These are phyloP conservation scores for Lentinula novae-zelandiae DNA, from an alignment of 1,284 basidiomycete species.

Conservation along the genomic window DNA sequence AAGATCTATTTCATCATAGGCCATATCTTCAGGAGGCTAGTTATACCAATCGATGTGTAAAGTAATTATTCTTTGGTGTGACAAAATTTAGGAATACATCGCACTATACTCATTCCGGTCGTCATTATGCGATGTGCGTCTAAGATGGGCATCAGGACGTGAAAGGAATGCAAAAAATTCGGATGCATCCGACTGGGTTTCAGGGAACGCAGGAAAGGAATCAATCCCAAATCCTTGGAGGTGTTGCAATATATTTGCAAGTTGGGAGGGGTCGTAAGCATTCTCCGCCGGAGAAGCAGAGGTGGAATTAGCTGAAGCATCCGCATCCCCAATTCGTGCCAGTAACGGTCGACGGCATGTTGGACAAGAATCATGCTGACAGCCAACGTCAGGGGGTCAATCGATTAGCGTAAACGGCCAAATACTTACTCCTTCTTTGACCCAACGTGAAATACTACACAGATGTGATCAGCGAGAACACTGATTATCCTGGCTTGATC, in stretches of 20 bases:
- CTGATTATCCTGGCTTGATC: background rate
- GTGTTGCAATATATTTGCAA: constrained; percentile 2
- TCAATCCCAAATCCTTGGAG: background rate
- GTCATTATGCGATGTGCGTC: constrained; percentile 14
- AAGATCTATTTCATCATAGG: background rate
- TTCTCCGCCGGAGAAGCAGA: background rate
- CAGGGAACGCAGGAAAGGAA: background rate
- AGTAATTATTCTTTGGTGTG: background rate
- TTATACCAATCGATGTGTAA: constrained; percentile 6
- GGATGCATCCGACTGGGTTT: background rate
- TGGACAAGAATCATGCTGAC: constrained; percentile 59
- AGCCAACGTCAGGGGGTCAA: background rate
- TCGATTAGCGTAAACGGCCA: background rate
- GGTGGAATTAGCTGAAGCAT: background rate
- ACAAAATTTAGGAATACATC: constrained; percentile 48
- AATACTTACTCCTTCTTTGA: constrained; percentile 48
- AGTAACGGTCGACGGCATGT: constrained; percentile 52
- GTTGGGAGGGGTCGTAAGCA: constrained; percentile 8
- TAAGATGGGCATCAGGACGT: background rate
- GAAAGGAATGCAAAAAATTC: background rate
- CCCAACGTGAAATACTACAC: constrained; percentile 63
- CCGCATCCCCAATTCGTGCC: constrained; percentile 4
- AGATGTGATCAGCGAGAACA: background rate
- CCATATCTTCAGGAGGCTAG: background rate
- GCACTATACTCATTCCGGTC: constrained; percentile 34